A percentile compares a stretch with the other conserved stretches of the same genome.
These are phyloP conservation scores for Sporobolomyces phaffii DNA, from an alignment of 768 basidiomycete genomes.

Conservation along the genomic window DNA sequence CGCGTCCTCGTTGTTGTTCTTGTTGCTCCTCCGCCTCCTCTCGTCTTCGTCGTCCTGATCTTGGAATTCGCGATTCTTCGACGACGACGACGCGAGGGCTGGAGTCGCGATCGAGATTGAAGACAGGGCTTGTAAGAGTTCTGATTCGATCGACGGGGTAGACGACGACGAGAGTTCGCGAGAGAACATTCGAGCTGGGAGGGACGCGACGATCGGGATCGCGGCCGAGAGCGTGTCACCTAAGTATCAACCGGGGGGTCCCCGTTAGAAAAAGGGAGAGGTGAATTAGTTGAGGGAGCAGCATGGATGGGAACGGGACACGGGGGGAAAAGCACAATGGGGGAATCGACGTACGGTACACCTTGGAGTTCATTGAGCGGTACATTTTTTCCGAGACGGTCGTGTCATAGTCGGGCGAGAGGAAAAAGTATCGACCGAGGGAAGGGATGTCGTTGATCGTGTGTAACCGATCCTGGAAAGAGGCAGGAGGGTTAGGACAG, in stretches of 20 bases:
- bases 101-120: constrained; percentile 2
- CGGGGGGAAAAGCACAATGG: background rate
- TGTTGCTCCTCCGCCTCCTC: too few species aligned
- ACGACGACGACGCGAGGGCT: background rate
- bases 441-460: constrained; percentile 66
- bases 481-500: background rate
- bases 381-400: constrained; percentile 58
- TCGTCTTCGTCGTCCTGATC: too few species aligned
- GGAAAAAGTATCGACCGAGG: constrained; percentile 71
- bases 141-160: background rate
- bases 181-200: constrained; percentile 1
- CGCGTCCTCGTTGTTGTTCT: background rate
- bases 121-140: background rate
- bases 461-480: constrained; percentile 58
- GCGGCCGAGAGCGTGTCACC: constrained; percentile 2
- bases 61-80: too few species aligned
- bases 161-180: background rate
- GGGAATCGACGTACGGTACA: constrained; percentile 8
- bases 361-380: constrained; percentile 38
- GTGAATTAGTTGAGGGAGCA: background rate
- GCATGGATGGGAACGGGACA: background rate
- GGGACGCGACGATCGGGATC: constrained; percentile 2
- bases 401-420: constrained; percentile 58
- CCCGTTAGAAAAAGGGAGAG: background rate
- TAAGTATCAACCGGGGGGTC: background rate